phyloP scores from a whole-genome alignment of 2,329 filamentous ascomycete genomes.

The Nothomitra cinnamomea region DNA sequence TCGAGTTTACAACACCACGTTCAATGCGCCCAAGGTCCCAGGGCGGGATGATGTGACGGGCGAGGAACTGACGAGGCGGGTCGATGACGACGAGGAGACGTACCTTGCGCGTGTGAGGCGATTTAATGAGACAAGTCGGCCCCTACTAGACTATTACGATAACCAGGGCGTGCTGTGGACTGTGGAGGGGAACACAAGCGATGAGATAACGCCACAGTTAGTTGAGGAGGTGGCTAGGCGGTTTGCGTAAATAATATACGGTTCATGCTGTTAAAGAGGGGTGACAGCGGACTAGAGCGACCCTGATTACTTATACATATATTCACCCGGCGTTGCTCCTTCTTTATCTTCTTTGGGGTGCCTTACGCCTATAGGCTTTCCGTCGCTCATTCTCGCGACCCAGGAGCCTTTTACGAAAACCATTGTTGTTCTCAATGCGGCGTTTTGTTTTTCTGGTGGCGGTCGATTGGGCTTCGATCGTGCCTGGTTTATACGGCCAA shows the following conservation, averaged over 20 bases:
- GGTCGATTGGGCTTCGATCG: too few species aligned
- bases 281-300: too few species aligned
- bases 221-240: conserved; percentile 64
- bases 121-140: conserved; percentile 75
- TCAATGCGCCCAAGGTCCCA: conserved; percentile 65
- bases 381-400: too few species aligned
- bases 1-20: conserved; percentile 85
- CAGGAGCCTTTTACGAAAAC: too few species aligned
- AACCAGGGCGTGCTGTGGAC: conserved; percentile 70
- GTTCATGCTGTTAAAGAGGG: background rate
- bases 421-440: too few species aligned
- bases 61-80: conserved; percentile 62
- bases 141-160: conserved; percentile 78
- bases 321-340: too few species aligned
- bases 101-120: conserved; percentile 66
- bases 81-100: conserved; percentile 74
- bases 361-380: too few species aligned
- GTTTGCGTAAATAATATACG: conserved; percentile 34
- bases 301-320: too few species aligned
- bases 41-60: conserved; percentile 85
- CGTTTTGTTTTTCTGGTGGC: too few species aligned
- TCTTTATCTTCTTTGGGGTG: too few species aligned
- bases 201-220: conserved; percentile 89
- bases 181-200: conserved; percentile 74
- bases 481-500: too few species aligned